Evolutionary conservation across 176 grass and related monocot genomes (phyloP), one percentile per base, ranked within the genome.

Genomic region (Oryza officinalis): DNA sequence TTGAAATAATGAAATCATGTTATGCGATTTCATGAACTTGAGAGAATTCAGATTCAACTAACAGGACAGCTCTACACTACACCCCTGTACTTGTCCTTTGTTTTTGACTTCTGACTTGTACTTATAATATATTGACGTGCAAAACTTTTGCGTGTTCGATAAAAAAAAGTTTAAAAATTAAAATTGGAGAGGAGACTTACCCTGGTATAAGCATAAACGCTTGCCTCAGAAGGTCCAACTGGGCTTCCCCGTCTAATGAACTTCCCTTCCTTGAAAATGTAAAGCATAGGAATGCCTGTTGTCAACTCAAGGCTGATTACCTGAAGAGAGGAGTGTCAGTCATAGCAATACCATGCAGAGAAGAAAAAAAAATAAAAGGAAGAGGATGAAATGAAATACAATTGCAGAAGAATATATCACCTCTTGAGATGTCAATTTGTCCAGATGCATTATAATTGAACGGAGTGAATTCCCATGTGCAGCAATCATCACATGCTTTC

Each of bases 361-460:
- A 68, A 40, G 22, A 25, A 40, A 28, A 13, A 13, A 38, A 13
- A n/a, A 6, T 35, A 61, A 84, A 66, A 63, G 2, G 0, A 28
- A 74, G 44, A 8, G 3, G 13, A 15, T 18, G 8, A 35, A 23
- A 27, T 7, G 11, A 49, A 41, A 54, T 52, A 15, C 2, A 13
- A 18, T 38, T 69, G 26, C 52, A 38, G 23, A 61, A 30, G 15
- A n/a, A 44, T 46, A 44, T 18, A 46, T 65, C 67, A 98, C 96
- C 93, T 98, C 93, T 49, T 99, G 86, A 80, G 97, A 86, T 88
- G 93, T 99, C 79, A 99, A 87, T 74, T 99, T 91, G 80, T 99
- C 97, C 66, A 99, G 82, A 71, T 99, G 94, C 97, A 99, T 99
- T 87, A 99, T 96, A 75, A 99, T 99, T 20, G 97, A 99, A 67